These are phyloP conservation scores for Ganoderma lingzhi DNA, from an alignment of 1,284 basidiomycete species.

Conservation along the genomic window DNA sequence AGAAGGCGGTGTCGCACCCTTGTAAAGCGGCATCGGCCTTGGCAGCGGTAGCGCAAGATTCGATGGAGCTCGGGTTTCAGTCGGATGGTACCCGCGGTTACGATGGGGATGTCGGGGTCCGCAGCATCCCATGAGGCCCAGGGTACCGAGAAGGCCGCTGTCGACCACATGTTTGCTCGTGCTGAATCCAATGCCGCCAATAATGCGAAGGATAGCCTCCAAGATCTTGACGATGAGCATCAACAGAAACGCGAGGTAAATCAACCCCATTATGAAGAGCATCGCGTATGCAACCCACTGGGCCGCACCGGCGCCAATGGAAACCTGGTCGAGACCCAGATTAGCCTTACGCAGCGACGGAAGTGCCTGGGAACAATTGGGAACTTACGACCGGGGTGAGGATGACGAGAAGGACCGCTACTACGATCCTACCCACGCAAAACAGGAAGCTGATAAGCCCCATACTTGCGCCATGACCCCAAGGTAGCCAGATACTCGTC, in stretches of 20 bases:
- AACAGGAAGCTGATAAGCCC: constrained; percentile 92
- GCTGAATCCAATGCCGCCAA: constrained; percentile 86
- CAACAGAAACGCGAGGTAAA: constrained; percentile 82
- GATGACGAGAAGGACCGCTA: constrained; percentile 90
- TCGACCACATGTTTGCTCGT: constrained; percentile 83
- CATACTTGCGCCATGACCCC: constrained; percentile 97
- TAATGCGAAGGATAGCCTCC: constrained; percentile 84
- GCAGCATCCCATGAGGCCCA: constrained; percentile 79
- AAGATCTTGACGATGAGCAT: constrained; percentile 88
- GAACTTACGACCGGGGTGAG: constrained; percentile 84
- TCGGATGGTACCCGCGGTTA: constrained; percentile 37
- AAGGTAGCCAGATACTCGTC: constrained; percentile 94
- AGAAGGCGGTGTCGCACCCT: constrained; percentile 50
- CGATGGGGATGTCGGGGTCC: constrained; percentile 60
- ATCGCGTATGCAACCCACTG: constrained; percentile 96
- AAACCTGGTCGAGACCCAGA: constrained; percentile 61
- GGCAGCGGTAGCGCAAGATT: constrained; percentile 42
- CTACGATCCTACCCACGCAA: constrained; percentile 89
- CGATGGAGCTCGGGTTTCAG: constrained; percentile 36
- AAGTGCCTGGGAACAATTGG: constrained; percentile 3
- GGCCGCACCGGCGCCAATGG: constrained; percentile 76
- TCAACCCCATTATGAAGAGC: constrained; percentile 85
- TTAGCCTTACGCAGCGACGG: constrained; percentile 8
- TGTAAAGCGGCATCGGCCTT: constrained; percentile 36
- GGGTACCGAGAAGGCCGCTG: constrained; percentile 86